Percentiles rank a stretch among this genome's conserved stretches.
Conservation (phyloP, 768 basidiomycete genomes). For the Suillus subluteus region DNA sequence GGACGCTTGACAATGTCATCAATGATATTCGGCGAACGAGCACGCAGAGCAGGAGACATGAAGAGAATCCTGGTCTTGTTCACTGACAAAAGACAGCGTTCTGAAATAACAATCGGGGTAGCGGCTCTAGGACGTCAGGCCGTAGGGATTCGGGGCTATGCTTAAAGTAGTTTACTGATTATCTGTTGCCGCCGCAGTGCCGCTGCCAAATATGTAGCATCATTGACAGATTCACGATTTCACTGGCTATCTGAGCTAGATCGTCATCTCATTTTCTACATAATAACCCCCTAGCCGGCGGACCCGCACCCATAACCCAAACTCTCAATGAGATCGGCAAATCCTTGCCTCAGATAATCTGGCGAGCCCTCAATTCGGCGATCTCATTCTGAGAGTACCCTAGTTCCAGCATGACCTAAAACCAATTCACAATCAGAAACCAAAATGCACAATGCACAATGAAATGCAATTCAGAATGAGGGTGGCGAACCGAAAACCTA, state of each 20-base stretch:
- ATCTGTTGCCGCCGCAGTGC: slow-evolving; percentile 13
- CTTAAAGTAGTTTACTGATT: slow-evolving; percentile 12
- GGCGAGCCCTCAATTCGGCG: slow-evolving; percentile 43
- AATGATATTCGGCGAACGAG: slow-evolving; percentile 32
- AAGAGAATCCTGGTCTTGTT: slow-evolving; percentile 5
- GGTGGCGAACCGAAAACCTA: background rate
- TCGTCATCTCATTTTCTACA: slow-evolving; percentile 13
- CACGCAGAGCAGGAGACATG: slow-evolving; percentile 25
- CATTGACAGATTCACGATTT: slow-evolving; percentile 8
- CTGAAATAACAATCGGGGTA: slow-evolving; percentile 8
- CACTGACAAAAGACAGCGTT: slow-evolving; percentile 6
- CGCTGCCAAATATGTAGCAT: slow-evolving; percentile 8
- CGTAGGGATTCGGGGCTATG: slow-evolving; percentile 10
- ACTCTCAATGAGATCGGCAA: slow-evolving; percentile 7
- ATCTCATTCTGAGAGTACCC: slow-evolving; percentile 47
- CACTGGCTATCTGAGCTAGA: background rate
- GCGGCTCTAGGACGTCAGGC: slow-evolving; percentile 9
- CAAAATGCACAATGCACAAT: slow-evolving; percentile 7
- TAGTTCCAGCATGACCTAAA: slow-evolving; percentile 45
- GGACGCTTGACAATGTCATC: slow-evolving; percentile 34
- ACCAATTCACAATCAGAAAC: slow-evolving; percentile 17
- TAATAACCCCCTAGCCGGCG: slow-evolving; percentile 31
- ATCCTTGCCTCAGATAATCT: slow-evolving; percentile 35
- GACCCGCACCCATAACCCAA: slow-evolving; percentile 9
- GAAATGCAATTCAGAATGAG: slow-evolving; percentile 4